Conservation (phyloP, 116 monocot genomes). For the Phalaenopsis hybrid region DNA sequence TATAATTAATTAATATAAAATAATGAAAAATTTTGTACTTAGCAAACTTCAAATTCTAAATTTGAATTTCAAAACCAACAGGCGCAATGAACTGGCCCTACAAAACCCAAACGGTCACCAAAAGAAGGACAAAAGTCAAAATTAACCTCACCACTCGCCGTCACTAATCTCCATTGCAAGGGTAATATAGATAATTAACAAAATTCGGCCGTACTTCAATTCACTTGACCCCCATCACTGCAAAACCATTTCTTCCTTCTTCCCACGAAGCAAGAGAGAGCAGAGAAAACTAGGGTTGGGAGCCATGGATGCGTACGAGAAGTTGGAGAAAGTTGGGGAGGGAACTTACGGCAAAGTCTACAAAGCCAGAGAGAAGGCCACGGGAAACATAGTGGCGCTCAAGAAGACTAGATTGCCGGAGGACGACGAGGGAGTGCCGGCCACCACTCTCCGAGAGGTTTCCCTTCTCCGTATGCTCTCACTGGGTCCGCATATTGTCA, state of each 20-base stretch:
- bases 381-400: conserved; percentile 66
- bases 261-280: background rate
- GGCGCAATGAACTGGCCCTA: no score
- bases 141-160: no score
- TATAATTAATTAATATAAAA: no score
- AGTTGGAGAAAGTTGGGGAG: conserved; percentile 89
- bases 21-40: no score
- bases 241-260: background rate
- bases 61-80: no score
- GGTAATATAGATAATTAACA: no score
- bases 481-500: conserved; percentile 58
- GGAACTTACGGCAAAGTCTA: conserved; percentile 92
- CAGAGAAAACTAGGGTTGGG: conserved; percentile 12
- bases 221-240: background rate
- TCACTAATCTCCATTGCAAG: no score
- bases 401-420: conserved; percentile 79
- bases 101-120: no score
- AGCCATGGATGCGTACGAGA: conserved; percentile 78
- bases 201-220: no score
- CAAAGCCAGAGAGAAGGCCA: conserved; percentile 60
- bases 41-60: no score
- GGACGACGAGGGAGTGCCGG: conserved; percentile 86
- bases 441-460: conserved; percentile 81
- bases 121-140: no score
- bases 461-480: conserved; percentile 80